Conservation (phyloP, 257 asterid genomes). For the Solanum medicagineum region DNA sequence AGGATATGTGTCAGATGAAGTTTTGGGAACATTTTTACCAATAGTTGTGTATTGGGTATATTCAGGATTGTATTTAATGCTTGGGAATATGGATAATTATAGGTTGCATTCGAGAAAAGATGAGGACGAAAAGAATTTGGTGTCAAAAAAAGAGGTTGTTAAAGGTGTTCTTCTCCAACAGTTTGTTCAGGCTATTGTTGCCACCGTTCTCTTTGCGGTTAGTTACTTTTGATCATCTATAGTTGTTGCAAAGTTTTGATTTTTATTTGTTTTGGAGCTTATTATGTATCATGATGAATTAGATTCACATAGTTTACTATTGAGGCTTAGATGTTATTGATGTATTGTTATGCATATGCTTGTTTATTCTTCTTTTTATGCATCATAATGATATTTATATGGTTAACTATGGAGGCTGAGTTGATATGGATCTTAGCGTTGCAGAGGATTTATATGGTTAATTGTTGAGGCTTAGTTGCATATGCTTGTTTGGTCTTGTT, state of each 20-base stretch:
- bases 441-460: background rate
- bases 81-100: conserved; percentile 49
- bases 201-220: conserved; percentile 71
- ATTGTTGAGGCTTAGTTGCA: background rate
- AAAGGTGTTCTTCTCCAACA: conserved; percentile 93
- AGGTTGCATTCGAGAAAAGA: conserved; percentile 69
- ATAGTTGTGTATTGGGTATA: conserved; percentile 72
- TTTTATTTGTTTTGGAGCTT: background rate
- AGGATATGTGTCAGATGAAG: conserved; percentile 54
- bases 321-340: background rate
- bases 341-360: background rate
- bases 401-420: background rate
- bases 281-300: background rate
- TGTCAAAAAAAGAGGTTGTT: conserved; percentile 54
- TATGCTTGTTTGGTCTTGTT: background rate
- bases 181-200: conserved; percentile 76
- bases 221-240: conserved; percentile 9
- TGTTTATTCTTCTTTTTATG: background rate
- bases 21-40: conserved; percentile 70
- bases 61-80: conserved; percentile 63
- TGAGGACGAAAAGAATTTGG: conserved; percentile 91
- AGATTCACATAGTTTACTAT: background rate
- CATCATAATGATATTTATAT: background rate
- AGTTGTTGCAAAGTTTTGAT: background rate
- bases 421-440: background rate